Percentiles rank a stretch among this genome's conserved stretches.
These are phyloP conservation scores for Gossypium longicalyx DNA, from an alignment of 345 rosid species.

Conservation along the genomic window DNA sequence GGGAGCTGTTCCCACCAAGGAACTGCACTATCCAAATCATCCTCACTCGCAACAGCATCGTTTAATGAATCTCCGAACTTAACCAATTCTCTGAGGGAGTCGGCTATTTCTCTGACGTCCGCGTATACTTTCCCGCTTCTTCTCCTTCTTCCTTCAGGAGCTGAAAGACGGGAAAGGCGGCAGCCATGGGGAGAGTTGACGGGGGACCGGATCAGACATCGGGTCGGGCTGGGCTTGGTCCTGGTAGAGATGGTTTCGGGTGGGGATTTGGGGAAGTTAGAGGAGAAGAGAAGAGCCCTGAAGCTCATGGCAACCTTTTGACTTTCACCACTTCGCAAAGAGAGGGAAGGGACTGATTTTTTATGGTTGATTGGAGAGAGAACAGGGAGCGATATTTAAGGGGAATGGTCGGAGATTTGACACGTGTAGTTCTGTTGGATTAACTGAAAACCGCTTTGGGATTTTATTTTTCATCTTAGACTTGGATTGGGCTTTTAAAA, in stretches of 20 bases:
- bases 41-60: constrained; percentile 25
- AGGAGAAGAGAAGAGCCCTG: constrained; percentile 50
- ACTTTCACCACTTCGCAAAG: constrained; percentile 24
- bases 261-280: constrained; percentile 28
- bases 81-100: constrained; percentile 26
- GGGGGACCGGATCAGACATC: constrained; percentile 24
- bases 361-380: constrained; percentile 2
- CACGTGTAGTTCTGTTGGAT: constrained; percentile 44
- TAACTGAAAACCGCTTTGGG: constrained; percentile 24
- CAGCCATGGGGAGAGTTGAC: constrained; percentile 25
- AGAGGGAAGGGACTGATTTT: background rate
- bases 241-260: constrained; percentile 21
- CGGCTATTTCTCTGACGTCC: constrained; percentile 36
- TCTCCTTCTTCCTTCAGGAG: constrained; percentile 29
- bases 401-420: constrained; percentile 41
- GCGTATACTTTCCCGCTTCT: constrained; percentile 25
- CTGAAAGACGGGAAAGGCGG: constrained; percentile 39
- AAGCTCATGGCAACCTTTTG: constrained; percentile 50
- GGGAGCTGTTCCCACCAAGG: constrained; percentile 92
- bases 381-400: constrained; percentile 28
- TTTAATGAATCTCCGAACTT: constrained; percentile 28
- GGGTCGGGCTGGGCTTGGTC: constrained; percentile 13
- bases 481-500: background rate
- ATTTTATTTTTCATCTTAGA: background rate
- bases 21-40: constrained; percentile 23